A percentile compares a stretch with the other conserved stretches of the same genome.
Conservation (phyloP, 257 asterid genomes). For the Linderniella brevidens region DNA sequence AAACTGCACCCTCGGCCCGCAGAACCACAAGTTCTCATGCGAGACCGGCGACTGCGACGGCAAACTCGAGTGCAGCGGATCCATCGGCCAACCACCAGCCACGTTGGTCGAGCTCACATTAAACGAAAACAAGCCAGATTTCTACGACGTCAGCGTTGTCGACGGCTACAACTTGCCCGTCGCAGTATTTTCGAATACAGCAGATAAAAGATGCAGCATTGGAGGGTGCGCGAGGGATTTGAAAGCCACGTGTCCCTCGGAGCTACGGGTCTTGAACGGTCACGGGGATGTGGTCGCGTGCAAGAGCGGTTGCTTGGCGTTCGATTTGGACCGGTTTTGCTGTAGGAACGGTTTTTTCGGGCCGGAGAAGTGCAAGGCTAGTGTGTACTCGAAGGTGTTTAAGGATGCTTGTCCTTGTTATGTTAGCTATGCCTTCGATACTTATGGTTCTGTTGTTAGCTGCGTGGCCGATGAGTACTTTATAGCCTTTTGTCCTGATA, state of each 20-base stretch:
- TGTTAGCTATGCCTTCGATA: constrained; percentile 52
- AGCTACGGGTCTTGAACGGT: constrained; percentile 26
- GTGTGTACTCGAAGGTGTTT: constrained; percentile 40
- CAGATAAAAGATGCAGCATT: constrained; percentile 20
- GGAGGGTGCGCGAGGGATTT: constrained; percentile 35
- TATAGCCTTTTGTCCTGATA: constrained; percentile 61
- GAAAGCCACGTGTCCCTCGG: constrained; percentile 35
- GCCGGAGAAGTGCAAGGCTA: constrained; percentile 54
- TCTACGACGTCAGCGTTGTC: constrained; percentile 63
- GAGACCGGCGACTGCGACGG: constrained; percentile 81
- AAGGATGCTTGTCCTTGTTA: constrained; percentile 67
- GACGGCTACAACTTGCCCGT: constrained; percentile 79
- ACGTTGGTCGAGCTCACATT: constrained; percentile 48
- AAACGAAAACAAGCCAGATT: constrained; percentile 31
- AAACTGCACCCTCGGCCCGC: constrained; percentile 32
- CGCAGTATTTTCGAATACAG: constrained; percentile 18
- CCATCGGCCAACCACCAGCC: constrained; percentile 60
- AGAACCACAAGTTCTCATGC: constrained; percentile 23
- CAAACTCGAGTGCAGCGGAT: constrained; percentile 42
- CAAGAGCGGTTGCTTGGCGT: constrained; percentile 74
- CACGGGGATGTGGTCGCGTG: constrained; percentile 62
- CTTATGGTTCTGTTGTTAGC: constrained; percentile 38
- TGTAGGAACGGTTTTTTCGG: constrained; percentile 53
- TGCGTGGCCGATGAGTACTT: constrained; percentile 38
- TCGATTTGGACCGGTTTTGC: constrained; percentile 43